A percentile compares a stretch with the other conserved stretches of the same genome.
These are phyloP conservation scores for Boletus rubescentipes DNA, from an alignment of 768 basidiomycete genomes.

Conservation along the genomic window DNA sequence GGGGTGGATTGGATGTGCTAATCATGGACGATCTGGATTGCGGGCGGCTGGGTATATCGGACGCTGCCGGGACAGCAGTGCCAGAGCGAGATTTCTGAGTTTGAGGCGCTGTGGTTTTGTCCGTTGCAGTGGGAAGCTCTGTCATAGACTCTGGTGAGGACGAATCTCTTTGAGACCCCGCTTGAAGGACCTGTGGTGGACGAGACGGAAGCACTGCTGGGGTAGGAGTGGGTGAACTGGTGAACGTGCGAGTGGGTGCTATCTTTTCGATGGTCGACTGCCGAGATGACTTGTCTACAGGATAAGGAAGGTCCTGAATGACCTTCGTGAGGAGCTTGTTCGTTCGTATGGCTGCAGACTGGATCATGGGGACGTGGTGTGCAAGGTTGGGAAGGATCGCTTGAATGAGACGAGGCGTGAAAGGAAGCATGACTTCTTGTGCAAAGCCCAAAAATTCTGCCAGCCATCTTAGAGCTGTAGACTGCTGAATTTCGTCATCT, in stretches of 20 bases:
- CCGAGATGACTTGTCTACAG: constrained; percentile 46
- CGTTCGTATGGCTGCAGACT: constrained; percentile 79
- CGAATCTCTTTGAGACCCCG: constrained; percentile 43
- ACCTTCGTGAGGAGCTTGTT: constrained; percentile 84
- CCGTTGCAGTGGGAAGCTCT: constrained; percentile 34
- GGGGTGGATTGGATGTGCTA: constrained; percentile 38
- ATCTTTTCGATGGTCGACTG: constrained; percentile 29
- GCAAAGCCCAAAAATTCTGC: constrained; percentile 86
- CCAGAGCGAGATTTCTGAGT: constrained; percentile 24
- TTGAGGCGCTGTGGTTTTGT: constrained; percentile 41
- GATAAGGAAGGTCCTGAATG: constrained; percentile 81
- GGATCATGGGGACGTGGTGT: constrained; percentile 86
- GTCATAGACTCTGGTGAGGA: constrained; percentile 45
- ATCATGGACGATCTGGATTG: constrained; percentile 59
- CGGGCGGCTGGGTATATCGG: constrained; percentile 51
- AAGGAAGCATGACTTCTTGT: constrained; percentile 90
- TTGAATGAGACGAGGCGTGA: constrained; percentile 89
- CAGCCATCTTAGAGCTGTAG: constrained; percentile 91
- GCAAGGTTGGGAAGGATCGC: constrained; percentile 94
- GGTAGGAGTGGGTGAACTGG: constrained; percentile 55
- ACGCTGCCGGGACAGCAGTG: constrained; percentile 23
- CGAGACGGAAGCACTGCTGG: constrained; percentile 44
- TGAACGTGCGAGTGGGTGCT: constrained; percentile 36
- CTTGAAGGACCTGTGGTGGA: constrained; percentile 45
- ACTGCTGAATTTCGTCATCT: constrained; percentile 94